Conservation (phyloP, 495 filamentous ascomycete species). For the Jackrogersella minutella region DNA sequence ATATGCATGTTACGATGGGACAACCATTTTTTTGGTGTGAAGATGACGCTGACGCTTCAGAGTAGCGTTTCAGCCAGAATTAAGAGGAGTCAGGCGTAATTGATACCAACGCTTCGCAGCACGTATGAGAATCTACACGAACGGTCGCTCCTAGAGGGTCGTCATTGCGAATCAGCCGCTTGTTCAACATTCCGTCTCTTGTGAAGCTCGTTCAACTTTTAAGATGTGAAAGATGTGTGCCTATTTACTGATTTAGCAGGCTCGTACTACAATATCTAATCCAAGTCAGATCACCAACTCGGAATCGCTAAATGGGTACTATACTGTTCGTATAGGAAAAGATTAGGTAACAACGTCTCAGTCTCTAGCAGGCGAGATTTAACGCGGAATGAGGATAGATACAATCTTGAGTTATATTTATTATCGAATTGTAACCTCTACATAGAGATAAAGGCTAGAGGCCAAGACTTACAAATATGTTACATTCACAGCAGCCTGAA, state of each 20-base stretch:
- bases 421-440: too few species aligned
- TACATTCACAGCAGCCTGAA: neutral
- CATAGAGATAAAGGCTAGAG: too few species aligned
- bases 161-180: neutral
- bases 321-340: too few species aligned
- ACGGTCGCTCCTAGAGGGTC: neutral
- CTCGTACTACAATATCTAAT: too few species aligned
- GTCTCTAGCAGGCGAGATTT: too few species aligned
- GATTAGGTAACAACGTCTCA: neutral
- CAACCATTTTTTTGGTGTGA: constrained; percentile 17
- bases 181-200: neutral
- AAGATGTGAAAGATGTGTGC: neutral
- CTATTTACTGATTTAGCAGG: neutral
- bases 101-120: constrained; percentile 14
- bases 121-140: constrained; percentile 14
- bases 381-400: too few species aligned
- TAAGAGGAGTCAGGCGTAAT: constrained; percentile 5
- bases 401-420: neutral
- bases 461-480: too few species aligned
- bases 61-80: constrained; percentile 17
- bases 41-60: constrained; percentile 11
- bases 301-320: too few species aligned
- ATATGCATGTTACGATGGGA: constrained; percentile 21
- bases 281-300: too few species aligned
- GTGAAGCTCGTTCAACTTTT: neutral